These are phyloP conservation scores for Elongisporangium anandrum DNA, from an alignment of 352 stramenopile species.

Conservation along the genomic window DNA sequence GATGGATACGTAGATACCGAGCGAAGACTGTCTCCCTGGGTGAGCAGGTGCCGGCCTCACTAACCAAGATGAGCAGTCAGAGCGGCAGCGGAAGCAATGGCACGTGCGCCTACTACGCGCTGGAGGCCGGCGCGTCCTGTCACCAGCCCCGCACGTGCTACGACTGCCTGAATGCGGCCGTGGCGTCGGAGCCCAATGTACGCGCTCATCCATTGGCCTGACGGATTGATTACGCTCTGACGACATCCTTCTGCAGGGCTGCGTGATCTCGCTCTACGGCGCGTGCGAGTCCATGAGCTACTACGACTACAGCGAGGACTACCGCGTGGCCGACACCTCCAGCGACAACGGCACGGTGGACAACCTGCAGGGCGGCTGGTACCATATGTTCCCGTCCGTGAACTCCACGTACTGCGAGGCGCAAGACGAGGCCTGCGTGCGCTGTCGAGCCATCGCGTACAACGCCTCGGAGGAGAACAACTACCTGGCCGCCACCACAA, in stretches of 20 bases:
- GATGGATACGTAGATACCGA: neutral
- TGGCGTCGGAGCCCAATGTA: constrained; percentile 24
- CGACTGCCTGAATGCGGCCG: constrained; percentile 50
- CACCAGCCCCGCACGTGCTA: constrained; percentile 43
- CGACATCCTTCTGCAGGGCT: constrained; percentile 19
- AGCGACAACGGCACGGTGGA: constrained; percentile 30
- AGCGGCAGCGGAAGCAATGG: constrained; percentile 8
- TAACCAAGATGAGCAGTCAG: neutral
- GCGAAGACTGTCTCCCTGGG: neutral
- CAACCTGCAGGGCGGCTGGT: constrained; percentile 19
- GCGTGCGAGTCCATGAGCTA: constrained; percentile 39
- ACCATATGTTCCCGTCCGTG: constrained; percentile 35
- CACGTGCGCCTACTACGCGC: constrained; percentile 42
- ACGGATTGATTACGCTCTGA: constrained; percentile 3
- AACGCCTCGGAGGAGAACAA: constrained; percentile 33
- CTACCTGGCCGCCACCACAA: constrained; percentile 39
- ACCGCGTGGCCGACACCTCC: constrained; percentile 22
- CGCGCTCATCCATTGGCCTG: neutral
- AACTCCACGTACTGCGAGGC: constrained; percentile 52
- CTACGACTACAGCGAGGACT: constrained; percentile 40
- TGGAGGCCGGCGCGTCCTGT: constrained; percentile 24
- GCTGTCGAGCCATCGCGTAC: constrained; percentile 30
- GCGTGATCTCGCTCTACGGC: constrained; percentile 34
- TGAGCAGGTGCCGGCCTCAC: neutral
- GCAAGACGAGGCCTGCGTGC: constrained; percentile 32